Conservation (phyloP, 208 protist genomes). For the Trichomonas vaginalis region DNA sequence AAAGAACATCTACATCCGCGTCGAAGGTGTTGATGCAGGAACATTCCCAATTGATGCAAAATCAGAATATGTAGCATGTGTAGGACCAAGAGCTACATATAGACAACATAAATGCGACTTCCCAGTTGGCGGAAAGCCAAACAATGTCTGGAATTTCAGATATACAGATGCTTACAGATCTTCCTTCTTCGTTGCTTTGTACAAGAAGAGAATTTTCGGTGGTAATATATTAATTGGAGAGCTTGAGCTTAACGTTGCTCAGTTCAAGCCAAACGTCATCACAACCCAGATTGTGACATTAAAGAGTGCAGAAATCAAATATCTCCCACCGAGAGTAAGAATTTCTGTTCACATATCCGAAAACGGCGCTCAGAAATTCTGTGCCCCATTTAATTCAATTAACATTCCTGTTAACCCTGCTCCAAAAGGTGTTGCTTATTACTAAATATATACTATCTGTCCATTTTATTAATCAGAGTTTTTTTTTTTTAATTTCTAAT, state of each 20-base stretch:
- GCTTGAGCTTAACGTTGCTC: background rate
- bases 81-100: background rate
- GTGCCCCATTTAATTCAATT: background rate
- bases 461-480: no score
- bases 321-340: background rate
- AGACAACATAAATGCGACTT: background rate
- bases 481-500: no score
- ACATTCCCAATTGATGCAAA: background rate
- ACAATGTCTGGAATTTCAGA: background rate
- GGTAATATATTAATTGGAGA: background rate
- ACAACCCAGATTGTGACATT: background rate
- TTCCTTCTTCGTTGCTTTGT: background rate
- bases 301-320: background rate
- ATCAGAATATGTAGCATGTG: background rate
- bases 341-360: background rate
- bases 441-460: no score
- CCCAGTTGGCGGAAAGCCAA: background rate
- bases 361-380: background rate
- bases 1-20: background rate
- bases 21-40: background rate
- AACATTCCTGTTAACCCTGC: background rate
- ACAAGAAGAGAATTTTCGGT: background rate
- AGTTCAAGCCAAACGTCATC: background rate
- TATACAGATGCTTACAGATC: background rate
- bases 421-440: background rate